Percentiles rank a stretch among this genome's conserved stretches.
Conservation (phyloP, 148 eudicot species). For the Rhododendron henanense region DNA sequence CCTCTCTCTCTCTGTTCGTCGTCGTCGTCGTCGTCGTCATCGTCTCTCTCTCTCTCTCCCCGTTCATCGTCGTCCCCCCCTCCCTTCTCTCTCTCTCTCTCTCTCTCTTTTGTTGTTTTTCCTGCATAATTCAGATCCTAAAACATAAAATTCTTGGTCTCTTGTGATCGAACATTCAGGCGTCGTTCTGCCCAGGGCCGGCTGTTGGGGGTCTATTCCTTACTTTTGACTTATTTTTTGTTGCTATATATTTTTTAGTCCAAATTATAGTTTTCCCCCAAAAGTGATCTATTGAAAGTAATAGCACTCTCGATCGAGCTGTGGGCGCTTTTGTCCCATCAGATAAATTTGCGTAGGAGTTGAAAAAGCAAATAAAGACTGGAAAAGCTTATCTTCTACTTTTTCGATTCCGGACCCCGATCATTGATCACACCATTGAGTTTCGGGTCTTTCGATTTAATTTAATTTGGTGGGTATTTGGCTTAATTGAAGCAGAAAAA, state of each 20-base stretch:
- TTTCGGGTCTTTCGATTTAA: not conserved
- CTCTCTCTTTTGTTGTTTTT: not conserved
- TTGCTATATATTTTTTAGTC: not conserved
- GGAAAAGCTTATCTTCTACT: not conserved
- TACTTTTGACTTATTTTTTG: not conserved
- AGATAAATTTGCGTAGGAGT: not conserved
- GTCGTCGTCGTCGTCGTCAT: not conserved
- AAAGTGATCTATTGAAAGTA: not conserved
- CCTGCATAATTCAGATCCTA: not conserved
- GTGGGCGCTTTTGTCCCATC: not conserved
- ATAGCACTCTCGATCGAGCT: not conserved
- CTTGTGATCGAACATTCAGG: not conserved
- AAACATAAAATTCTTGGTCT: not conserved
- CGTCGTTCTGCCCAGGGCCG: not conserved
- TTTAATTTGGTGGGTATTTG: not conserved
- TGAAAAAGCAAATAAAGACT: not conserved
- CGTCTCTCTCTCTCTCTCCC: no score
- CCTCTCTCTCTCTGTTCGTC: no score
- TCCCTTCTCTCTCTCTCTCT: no score
- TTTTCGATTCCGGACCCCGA: not conserved
- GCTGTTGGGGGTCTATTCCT: not conserved
- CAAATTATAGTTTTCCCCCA: not conserved
- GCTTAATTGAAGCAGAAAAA: not conserved
- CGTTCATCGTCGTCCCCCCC: not conserved
- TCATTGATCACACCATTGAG: not conserved